Conservation (phyloP, 2,329 filamentous ascomycete species). For the Stagonosporopsis vannaccii region DNA sequence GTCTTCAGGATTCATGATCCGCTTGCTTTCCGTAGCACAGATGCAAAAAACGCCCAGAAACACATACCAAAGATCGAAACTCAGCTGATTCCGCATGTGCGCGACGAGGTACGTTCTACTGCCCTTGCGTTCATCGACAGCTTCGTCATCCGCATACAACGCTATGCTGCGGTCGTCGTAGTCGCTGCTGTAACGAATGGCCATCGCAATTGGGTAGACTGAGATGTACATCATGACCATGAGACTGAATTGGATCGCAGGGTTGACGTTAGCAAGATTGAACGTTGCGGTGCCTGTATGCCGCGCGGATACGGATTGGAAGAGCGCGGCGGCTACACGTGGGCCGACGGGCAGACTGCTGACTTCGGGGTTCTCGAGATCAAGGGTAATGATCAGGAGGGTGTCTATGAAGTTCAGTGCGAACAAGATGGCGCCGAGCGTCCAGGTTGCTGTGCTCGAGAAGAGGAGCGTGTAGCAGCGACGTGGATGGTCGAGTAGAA, state of each 20-base stretch:
- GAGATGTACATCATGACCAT: constrained; percentile 72
- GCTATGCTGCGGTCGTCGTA: constrained; percentile 68
- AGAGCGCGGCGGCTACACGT: constrained; percentile 63
- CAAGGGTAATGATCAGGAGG: constrained; percentile 20
- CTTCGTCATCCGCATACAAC: constrained; percentile 55
- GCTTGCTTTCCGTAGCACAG: constrained; percentile 22
- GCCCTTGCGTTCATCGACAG: constrained; percentile 20
- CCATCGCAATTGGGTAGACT: constrained; percentile 66
- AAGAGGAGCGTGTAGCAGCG: constrained; percentile 70
- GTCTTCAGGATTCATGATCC: constrained; percentile 48
- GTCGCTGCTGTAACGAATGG: constrained; percentile 63
- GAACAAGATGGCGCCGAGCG: constrained; percentile 59
- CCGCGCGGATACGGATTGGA: constrained; percentile 62
- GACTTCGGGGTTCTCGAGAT: constrained; percentile 61
- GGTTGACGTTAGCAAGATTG: constrained; percentile 56
- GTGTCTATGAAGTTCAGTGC: constrained; percentile 61
- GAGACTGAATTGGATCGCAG: constrained; percentile 64
- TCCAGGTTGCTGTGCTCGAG: constrained; percentile 65
- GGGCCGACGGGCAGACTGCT: constrained; percentile 53
- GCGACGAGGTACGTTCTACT: constrained; percentile 30
- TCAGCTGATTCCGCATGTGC: constrained; percentile 54
- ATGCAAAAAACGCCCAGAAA: constrained; percentile 54
- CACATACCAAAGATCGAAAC: constrained; percentile 55
- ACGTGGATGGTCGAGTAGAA: constrained; percentile 67
- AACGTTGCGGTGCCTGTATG: constrained; percentile 58